Evolutionary conservation across 2,329 filamentous ascomycete species (phyloP).

Genomic region (Stachybotrys chlorohalonatus): DNA sequence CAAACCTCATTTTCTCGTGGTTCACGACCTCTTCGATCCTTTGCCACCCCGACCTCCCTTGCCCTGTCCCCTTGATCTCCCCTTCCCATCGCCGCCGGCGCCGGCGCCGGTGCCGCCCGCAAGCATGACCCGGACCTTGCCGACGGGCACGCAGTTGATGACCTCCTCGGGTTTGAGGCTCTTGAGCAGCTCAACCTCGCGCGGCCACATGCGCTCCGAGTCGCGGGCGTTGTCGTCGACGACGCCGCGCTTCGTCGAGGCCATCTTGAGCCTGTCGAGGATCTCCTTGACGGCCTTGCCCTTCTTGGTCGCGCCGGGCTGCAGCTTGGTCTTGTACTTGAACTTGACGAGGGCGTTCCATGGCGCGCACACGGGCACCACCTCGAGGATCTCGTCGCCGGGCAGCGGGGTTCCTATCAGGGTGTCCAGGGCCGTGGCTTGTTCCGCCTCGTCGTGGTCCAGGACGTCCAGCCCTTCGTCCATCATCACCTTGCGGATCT

Average conservation of each 20-base stretch:
- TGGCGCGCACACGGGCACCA: conserved; percentile 54
- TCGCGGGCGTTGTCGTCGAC: conserved; percentile 53
- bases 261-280: conserved; percentile 68
- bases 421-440: conserved; percentile 50
- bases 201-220: conserved; percentile 71
- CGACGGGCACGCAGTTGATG: conserved; percentile 70
- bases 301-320: conserved; percentile 84
- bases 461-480: conserved; percentile 49
- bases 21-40: conserved; percentile 31
- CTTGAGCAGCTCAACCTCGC: conserved; percentile 78
- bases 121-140: conserved; percentile 73
- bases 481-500: conserved; percentile 50
- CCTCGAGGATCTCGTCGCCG: conserved; percentile 74
- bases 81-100: conserved; percentile 27
- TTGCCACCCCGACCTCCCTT: conserved; percentile 28
- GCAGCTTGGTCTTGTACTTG: conserved; percentile 93
- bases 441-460: conserved; percentile 50
- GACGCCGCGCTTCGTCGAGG: conserved; percentile 46
- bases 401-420: conserved; percentile 70
- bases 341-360: conserved; percentile 56
- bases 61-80: conserved; percentile 17
- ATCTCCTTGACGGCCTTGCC: conserved; percentile 91
- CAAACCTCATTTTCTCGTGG: neutral
- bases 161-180: conserved; percentile 74
- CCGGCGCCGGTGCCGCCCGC: conserved; percentile 42